Evolutionary conservation across 495 filamentous ascomycete species (phyloP), one percentile per base, ranked within the genome.

Genomic region (Penicillium pulvis): DNA sequence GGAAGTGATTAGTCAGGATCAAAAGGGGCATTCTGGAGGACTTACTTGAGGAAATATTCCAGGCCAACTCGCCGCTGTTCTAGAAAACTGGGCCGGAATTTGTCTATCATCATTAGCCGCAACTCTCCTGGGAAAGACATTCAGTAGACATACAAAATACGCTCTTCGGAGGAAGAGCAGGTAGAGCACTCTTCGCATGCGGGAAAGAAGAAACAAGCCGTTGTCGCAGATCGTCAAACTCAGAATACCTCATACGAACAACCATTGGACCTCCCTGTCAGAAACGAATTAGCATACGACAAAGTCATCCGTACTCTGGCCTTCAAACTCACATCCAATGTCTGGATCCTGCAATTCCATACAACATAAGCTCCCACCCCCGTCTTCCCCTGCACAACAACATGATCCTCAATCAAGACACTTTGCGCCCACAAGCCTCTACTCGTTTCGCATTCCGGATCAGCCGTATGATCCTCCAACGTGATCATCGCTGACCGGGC

Each of bases 31-130:
- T 17, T 48, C 20, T 44, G 43, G 5, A 41, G 11, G 11, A 74
- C 85, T 68, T 68, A 90, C 85, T 89, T 89, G 45, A 91, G 73
- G 59, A 90, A 91, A 66, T 91, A 89, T 36, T 81, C 80, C 45
- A 91, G 73, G 12, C 88, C 88, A 51, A 79, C 75, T 49, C 84
- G 81, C 39, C 88, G 75, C 17, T 79, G 77, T 65, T 91, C 88
- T 41, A 91, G 75, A 64, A 91, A 91, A 30, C 77, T 78, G 7
- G 87, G 82, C 7, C 85, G 83, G 61, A 91, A 90, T 65, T 83
- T 87, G 59, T 79, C 86, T 83, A 55, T 17, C n/a, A 53, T 71
- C 58, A 62, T 63, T 60, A 52, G 58, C 51, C 51, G 9, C 3
- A 31, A 23, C 35, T 42, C 26, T 14, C 36, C 4, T 50, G 23